Base-by-base conservation (phyloP, 2,329 filamentous ascomycete species). In the Pestalotiopsis sp. region DNA sequence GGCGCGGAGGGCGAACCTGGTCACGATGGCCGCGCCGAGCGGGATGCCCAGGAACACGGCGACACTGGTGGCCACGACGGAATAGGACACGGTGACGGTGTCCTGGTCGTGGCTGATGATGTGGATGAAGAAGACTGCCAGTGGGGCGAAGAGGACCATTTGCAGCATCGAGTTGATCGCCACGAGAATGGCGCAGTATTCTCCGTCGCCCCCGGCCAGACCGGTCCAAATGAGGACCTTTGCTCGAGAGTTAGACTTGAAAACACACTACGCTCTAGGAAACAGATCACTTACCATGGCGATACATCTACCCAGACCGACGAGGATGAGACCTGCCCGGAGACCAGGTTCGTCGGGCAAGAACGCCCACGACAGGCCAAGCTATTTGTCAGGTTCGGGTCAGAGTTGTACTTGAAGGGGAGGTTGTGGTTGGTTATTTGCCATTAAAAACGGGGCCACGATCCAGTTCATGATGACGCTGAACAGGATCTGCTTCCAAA, bases 31-130 rank as follows among this genome's bases (percentile, higher is more conserved):
- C 0, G 92, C 93, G 1, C 84, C 93, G 0, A 97, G 86, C 0
- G 94, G 94, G 23, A 97, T 95, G 0, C 92, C 94, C 1, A 97
- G 85, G 75, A 97, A 97, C 1, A 94, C 92, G 0, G 88, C 94
- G 0, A 97, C 94, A 69, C 92, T 94, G 60, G 89, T 91, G 12
- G 95, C 93, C 1, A 94, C 93, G 0, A 87, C 85, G 0, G 85
- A 79, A 79, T 96, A 97, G 0, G 85, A 83, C 9, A 87, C 73
- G 31, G 78, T 75, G 0, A 76, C 72, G 1, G 73, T 61, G 0
- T 78, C 71, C 74, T 79, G 58, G 17, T 80, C 78, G 20, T 82
- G 79, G 73, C 90, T 87, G 73, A 97, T 91, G 61, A 95, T 81
- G 52, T 87, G 83, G 75, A 97, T 89, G 80, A 92, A 93, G 70